These are phyloP conservation scores for Dothidotthia symphoricarpi DNA, from an alignment of 2,329 filamentous ascomycete genomes.

Conservation along the genomic window DNA sequence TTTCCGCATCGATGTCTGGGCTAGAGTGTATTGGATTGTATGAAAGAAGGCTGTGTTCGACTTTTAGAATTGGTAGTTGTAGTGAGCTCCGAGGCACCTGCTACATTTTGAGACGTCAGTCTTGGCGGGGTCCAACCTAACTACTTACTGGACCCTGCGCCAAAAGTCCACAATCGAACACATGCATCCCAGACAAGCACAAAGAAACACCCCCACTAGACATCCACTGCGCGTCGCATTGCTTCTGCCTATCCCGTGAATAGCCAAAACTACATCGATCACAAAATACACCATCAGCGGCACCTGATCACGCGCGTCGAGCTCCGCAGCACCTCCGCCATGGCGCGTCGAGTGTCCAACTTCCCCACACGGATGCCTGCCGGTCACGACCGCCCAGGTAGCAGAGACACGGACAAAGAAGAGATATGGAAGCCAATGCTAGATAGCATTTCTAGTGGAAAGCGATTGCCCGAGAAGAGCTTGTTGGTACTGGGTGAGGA, in stretches of 20 bases:
- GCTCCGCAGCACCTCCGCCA: constrained; percentile 30
- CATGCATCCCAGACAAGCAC: constrained; percentile 8
- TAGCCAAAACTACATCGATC: background rate
- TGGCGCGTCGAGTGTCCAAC: constrained; percentile 32
- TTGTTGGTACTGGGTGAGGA: constrained; percentile 74
- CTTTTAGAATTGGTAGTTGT: background rate
- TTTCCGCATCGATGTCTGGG: too few relatives aligned
- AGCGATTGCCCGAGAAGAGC: constrained; percentile 88
- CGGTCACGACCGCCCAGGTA: constrained; percentile 39
- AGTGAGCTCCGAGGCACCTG: constrained; percentile 1
- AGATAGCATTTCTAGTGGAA: constrained; percentile 84
- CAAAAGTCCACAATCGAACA: constrained; percentile 25
- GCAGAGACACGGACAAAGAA: constrained; percentile 68
- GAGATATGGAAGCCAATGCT: constrained; percentile 95
- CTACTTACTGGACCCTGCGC: constrained; percentile 21
- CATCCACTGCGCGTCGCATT: constrained; percentile 14
- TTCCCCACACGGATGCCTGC: constrained; percentile 28
- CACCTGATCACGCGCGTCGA: constrained; percentile 7
- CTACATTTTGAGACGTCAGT: constrained; percentile 27
- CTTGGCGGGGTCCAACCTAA: constrained; percentile 37
- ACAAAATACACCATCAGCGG: background rate
- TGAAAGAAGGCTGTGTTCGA: background rate
- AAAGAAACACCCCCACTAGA: constrained; percentile 22
- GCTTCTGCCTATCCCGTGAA: constrained; percentile 4
- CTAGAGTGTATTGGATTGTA: too few relatives aligned